These are phyloP conservation scores for Tillandsia leiboldiana DNA, from an alignment of 176 grass and related monocot species.

Conservation along the genomic window DNA sequence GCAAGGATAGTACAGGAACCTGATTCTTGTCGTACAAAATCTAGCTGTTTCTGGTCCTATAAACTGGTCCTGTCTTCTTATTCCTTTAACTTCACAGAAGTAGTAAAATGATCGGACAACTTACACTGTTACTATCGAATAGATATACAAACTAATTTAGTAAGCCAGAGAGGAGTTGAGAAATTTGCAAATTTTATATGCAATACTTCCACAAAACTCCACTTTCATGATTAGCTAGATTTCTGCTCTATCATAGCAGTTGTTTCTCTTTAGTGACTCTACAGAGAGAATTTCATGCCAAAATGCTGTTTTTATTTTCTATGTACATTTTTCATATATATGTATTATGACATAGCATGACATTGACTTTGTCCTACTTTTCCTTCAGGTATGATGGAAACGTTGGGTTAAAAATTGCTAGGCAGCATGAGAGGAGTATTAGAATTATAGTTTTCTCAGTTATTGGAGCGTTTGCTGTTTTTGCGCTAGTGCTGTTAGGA, in stretches of 20 bases:
- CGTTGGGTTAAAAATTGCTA: not conserved
- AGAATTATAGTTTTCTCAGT: not conserved
- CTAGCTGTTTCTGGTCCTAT: not conserved
- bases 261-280: not conserved
- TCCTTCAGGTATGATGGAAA: conserved; percentile 1
- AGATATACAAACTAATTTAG: not conserved
- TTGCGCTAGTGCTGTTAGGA: not conserved
- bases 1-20: not conserved
- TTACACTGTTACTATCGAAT: not conserved
- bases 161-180: not conserved
- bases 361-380: not conserved
- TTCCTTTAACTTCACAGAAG: not conserved
- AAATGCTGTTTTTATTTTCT: not conserved
- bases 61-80: not conserved
- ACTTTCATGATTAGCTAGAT: not conserved
- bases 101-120: not conserved
- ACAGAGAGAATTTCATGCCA: not conserved
- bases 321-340: not conserved
- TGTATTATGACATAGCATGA: not conserved
- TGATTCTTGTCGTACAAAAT: not conserved
- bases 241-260: not conserved
- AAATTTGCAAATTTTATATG: not conserved
- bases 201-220: not conserved
- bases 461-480: conserved; percentile 4
- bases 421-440: conserved; percentile 1